Base-by-base conservation (phyloP, 129 eudicot species). In the Pulicaria dysenterica region DNA sequence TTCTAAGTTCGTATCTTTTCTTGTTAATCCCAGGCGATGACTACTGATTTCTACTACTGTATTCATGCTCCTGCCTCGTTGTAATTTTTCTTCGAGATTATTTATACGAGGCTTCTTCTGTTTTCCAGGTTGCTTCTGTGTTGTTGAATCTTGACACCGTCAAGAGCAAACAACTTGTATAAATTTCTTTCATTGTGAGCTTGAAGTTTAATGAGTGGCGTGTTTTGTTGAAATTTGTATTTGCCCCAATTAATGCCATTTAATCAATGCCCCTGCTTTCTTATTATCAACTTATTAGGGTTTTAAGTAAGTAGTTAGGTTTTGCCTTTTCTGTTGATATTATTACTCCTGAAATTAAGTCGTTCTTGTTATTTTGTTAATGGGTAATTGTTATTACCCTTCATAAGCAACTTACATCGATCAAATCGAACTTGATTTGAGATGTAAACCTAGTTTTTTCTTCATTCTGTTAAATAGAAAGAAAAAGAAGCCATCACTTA, bases 71-170 rank as follows among this genome's bases (percentile, higher is more conserved):
- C n/a, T n/a, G n/a, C n/a, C n/a, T 6, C 31, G 56, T 17, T 67
- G 6, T 7, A 14, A 31, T 4, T 48, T 47, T n/a, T 34, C 41
- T 68, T 67, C 41, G 5, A n/a, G 61, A 69, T 51, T 69, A 57
- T 69, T 50, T 36, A 39, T 51, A 8, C 61, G 37, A 50, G 36
- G 31, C 39, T 41, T 41, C 42, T 45, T 70, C 70, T 69, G 64
- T 70, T 63, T 60, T 51, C 16, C 77, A 78, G 77, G 72, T 37
- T 69, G 62, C 77, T 60, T 77, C 34, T 43, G 11, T 77, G 72
- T 71, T 70, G 54, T 60, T 70, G 41, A 67, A 51, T 67, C 69
- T 67, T 67, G 50, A 47, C 24, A 63, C 53, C 39, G 12, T 70
- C 64, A 39, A 47, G n/a, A n/a, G n/a, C n/a, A n/a, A n/a, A n/a